Evolutionary conservation across 2,329 filamentous ascomycete species (phyloP).

Genomic region (Dothideomycetes sp.): DNA sequence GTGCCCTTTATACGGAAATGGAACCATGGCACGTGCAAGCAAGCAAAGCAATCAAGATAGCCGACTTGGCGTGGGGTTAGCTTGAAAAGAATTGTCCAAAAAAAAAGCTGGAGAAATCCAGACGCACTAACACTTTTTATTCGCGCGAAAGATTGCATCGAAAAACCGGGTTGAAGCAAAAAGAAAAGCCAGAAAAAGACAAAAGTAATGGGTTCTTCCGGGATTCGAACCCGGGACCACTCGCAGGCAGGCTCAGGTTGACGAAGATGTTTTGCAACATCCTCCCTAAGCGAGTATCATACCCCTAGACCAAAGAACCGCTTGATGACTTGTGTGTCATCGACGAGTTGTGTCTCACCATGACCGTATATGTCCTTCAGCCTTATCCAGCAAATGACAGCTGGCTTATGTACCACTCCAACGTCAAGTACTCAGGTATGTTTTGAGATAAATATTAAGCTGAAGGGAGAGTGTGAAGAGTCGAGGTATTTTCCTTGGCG

Average conservation of each 20-base stretch:
- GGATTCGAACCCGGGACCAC: constrained; percentile 16
- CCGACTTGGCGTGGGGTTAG: too few relatives aligned
- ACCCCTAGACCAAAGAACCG: constrained; percentile 10
- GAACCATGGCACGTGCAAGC: too few relatives aligned
- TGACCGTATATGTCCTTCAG: neutral
- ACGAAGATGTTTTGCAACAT: constrained; percentile 1
- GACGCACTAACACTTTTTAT: too few relatives aligned
- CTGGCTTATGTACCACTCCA: too few relatives aligned
- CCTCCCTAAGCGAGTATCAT: constrained; percentile 12
- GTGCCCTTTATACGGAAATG: too few relatives aligned
- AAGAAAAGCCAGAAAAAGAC: too few relatives aligned
- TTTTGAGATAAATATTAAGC: neutral
- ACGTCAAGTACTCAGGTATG: neutral
- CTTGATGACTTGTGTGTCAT: neutral
- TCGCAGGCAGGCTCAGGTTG: constrained; percentile 8
- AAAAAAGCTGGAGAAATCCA: too few relatives aligned
- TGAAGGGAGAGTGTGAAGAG: neutral
- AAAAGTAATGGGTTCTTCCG: constrained; percentile 12
- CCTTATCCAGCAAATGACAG: too few relatives aligned
- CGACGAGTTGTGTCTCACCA: neutral
- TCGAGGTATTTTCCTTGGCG: neutral
- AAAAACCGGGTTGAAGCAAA: too few relatives aligned
- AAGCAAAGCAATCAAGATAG: too few relatives aligned
- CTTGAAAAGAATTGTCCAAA: too few relatives aligned
- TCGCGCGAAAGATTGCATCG: too few relatives aligned